A percentile compares a stretch with the other conserved stretches of the same genome.
Conservation (phyloP, 306 rosid genomes). For the Quercus alba region DNA sequence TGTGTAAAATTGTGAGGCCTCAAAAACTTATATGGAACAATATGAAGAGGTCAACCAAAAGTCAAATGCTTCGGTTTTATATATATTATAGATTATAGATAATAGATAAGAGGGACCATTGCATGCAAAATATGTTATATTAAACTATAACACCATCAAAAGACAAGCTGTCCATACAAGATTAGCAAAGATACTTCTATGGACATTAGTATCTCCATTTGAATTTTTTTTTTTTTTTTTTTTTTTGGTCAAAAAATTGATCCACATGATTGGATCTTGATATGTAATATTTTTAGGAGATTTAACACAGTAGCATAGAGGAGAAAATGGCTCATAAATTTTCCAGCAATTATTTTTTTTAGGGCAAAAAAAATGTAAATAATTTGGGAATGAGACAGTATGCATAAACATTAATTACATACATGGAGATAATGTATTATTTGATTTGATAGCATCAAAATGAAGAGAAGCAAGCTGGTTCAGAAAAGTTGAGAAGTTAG, state of each 20-base stretch:
- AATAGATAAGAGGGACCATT: neutral
- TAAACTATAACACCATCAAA: neutral
- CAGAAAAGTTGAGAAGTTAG: neutral
- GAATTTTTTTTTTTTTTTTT: neutral
- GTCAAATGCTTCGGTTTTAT: no score
- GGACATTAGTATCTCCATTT: neutral
- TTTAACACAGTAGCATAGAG: neutral
- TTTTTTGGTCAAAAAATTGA: neutral
- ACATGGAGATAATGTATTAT: neutral
- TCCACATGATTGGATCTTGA: neutral
- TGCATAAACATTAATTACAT: neutral
- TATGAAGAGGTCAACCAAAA: no score
- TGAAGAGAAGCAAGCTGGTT: neutral
- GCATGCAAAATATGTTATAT: neutral
- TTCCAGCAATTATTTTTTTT: neutral
- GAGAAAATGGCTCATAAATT: neutral
- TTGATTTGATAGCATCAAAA: neutral
- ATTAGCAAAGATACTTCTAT: neutral
- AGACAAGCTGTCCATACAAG: neutral
- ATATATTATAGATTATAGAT: no score
- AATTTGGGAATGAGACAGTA: neutral
- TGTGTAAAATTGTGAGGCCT: no score
- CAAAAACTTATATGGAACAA: no score
- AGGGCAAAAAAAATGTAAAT: neutral
- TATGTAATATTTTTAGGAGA: neutral